Evolutionary conservation across 1,284 basidiomycete genomes (phyloP).

Genomic region (Ceratobasidium sp.): DNA sequence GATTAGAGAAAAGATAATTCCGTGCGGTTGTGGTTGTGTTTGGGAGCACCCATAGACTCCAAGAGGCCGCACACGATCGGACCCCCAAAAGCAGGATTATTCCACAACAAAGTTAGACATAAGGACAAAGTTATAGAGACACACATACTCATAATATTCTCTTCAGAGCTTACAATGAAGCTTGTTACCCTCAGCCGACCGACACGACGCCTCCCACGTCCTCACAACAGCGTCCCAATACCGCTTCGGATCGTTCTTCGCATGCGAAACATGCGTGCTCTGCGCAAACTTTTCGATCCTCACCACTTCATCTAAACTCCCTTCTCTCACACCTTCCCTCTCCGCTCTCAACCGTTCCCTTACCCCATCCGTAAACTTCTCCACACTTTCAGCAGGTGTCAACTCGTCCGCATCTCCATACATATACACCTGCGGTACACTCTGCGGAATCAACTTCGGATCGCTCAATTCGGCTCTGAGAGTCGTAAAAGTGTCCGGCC

Average conservation of each 20-base stretch:
- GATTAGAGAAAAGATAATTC: too few species aligned
- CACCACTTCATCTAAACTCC: neutral
- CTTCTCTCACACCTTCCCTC: conserved; percentile 3
- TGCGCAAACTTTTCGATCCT: conserved; percentile 5
- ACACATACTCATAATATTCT: neutral
- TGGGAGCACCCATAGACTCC: too few species aligned
- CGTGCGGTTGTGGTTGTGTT: too few species aligned
- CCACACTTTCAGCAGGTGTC: conserved; percentile 5
- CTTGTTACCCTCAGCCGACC: neutral
- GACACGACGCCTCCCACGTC: conserved; percentile 31
- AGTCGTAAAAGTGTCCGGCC: neutral
- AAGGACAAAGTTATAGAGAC: too few species aligned
- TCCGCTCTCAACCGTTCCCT: neutral
- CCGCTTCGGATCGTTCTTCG: conserved; percentile 10
- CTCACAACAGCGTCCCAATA: conserved; percentile 25
- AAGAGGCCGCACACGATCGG: too few species aligned
- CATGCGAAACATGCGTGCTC: conserved; percentile 28
- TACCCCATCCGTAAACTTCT: neutral
- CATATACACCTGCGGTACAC: conserved; percentile 19
- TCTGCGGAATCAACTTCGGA: neutral
- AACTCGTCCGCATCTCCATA: conserved; percentile 22
- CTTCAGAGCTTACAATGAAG: neutral
- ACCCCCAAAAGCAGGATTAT: too few species aligned
- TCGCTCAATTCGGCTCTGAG: conserved; percentile 14
- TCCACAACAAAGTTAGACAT: too few species aligned